Evolutionary conservation across 495 filamentous ascomycete genomes (phyloP).

Genomic region (Penicillium desertorum): DNA sequence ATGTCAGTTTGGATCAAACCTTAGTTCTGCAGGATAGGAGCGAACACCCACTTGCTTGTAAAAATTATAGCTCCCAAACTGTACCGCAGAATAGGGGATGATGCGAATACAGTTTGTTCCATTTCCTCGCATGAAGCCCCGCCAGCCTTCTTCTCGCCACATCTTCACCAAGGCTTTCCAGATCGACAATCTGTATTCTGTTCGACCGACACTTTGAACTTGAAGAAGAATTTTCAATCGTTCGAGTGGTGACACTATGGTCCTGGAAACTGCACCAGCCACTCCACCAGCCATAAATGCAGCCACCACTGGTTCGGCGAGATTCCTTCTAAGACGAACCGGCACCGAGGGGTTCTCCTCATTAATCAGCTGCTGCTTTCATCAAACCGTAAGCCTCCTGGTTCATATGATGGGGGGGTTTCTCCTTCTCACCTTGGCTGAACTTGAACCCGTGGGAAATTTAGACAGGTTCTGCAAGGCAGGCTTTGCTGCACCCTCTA

Average conservation of each 20-base stretch:
- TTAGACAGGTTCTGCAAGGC: constrained; percentile 26
- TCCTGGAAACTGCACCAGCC: constrained; percentile 94
- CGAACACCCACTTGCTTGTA: constrained; percentile 77
- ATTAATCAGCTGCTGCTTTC: constrained; percentile 16
- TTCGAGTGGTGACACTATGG: constrained; percentile 93
- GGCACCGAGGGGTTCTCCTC: constrained; percentile 19
- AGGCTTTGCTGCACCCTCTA: constrained; percentile 21
- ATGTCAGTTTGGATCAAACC: neutral
- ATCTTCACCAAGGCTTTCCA: constrained; percentile 88
- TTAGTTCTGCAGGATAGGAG: neutral
- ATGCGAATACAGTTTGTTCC: constrained; percentile 98
- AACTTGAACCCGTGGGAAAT: constrained; percentile 21
- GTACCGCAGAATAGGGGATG: constrained; percentile 95
- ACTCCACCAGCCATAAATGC: constrained; percentile 96
- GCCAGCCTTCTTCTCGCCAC: constrained; percentile 94
- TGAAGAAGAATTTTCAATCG: constrained; percentile 97
- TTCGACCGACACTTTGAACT: constrained; percentile 84
- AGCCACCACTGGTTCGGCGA: constrained; percentile 71
- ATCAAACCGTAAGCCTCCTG: constrained; percentile 1
- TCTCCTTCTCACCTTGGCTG: constrained; percentile 29
- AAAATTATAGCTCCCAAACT: constrained; percentile 96
- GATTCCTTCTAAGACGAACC: constrained; percentile 22
- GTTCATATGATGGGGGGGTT: neutral
- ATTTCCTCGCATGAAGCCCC: constrained; percentile 94
- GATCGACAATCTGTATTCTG: constrained; percentile 89